Evolutionary conservation across 2,329 filamentous ascomycete species (phyloP).

Genomic region (Tympanopsis confertula): DNA sequence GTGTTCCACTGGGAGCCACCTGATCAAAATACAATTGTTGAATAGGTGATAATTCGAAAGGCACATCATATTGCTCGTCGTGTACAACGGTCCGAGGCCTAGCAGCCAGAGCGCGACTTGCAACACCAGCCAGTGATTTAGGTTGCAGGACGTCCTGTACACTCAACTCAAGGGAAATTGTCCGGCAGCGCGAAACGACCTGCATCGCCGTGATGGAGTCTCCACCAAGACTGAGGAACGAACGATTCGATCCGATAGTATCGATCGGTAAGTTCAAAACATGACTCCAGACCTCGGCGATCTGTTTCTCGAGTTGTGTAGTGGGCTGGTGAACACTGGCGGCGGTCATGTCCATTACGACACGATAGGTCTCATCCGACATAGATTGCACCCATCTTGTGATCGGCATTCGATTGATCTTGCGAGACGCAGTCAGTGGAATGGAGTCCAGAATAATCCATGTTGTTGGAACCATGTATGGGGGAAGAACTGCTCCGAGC

Average conservation of each 20-base stretch:
- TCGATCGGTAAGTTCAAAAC: not conserved
- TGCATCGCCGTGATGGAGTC: not conserved
- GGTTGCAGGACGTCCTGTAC: too few relatives aligned
- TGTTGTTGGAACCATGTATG: not conserved
- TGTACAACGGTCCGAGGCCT: constrained; percentile 3
- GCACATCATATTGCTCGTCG: constrained; percentile 5
- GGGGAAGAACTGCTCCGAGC: not conserved
- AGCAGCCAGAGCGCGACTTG: constrained; percentile 5
- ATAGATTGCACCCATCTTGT: not conserved
- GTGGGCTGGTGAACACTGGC: not conserved
- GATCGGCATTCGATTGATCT: not conserved
- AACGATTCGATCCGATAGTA: not conserved
- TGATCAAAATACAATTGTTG: constrained; percentile 28
- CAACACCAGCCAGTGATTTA: constrained; percentile 15
- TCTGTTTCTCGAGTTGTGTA: not conserved
- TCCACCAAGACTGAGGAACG: not conserved
- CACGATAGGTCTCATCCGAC: too few relatives aligned
- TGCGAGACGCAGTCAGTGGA: not conserved
- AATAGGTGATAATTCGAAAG: constrained; percentile 28
- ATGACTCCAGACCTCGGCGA: not conserved
- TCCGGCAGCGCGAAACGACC: too few relatives aligned
- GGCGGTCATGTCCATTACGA: too few relatives aligned
- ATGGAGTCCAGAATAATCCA: not conserved
- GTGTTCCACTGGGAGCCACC: constrained; percentile 6
- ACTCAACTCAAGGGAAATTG: too few relatives aligned